Conservation (phyloP, 2,329 filamentous ascomycete species). For the Cercospora sp. region DNA sequence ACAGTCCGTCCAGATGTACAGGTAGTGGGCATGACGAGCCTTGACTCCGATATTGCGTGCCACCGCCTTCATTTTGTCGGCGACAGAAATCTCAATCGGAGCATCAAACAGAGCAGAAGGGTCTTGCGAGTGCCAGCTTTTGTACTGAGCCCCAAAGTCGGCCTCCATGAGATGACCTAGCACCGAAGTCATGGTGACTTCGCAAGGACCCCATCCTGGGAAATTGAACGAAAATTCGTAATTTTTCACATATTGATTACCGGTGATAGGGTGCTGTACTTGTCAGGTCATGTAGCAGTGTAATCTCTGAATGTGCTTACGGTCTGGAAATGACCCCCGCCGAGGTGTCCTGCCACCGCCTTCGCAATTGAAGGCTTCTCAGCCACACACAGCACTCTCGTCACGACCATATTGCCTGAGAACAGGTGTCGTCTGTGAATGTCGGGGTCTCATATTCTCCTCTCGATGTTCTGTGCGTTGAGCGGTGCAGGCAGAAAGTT, state of each 20-base stretch:
- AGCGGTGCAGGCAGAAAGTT: background rate
- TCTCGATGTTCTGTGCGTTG: background rate
- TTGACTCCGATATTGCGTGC: slow-evolving; percentile 82
- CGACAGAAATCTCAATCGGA: slow-evolving; percentile 67
- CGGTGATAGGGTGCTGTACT: slow-evolving; percentile 63
- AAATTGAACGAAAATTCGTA: slow-evolving; percentile 92
- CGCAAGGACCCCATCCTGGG: slow-evolving; percentile 73
- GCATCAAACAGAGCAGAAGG: slow-evolving; percentile 80
- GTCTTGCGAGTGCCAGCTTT: slow-evolving; percentile 77
- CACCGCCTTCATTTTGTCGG: slow-evolving; percentile 73
- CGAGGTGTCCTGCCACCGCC: slow-evolving; percentile 85
- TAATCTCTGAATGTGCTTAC: slow-evolving; percentile 53
- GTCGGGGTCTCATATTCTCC: slow-evolving; percentile 2
- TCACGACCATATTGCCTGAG: slow-evolving; percentile 40
- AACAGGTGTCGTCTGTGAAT: background rate
- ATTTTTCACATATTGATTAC: slow-evolving; percentile 83
- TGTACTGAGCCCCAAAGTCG: slow-evolving; percentile 73
- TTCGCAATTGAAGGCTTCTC: slow-evolving; percentile 95
- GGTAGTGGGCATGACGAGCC: slow-evolving; percentile 67
- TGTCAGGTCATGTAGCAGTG: slow-evolving; percentile 18
- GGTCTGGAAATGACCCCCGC: slow-evolving; percentile 69
- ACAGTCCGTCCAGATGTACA: slow-evolving; percentile 99
- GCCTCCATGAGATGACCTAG: slow-evolving; percentile 80
- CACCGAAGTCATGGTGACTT: slow-evolving; percentile 92
- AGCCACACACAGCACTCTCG: slow-evolving; percentile 71